Percentiles rank a stretch among this genome's conserved stretches.
These are phyloP conservation scores for Pseudogymnoascus sp. DNA, from an alignment of 2,329 filamentous ascomycete genomes.

Conservation along the genomic window DNA sequence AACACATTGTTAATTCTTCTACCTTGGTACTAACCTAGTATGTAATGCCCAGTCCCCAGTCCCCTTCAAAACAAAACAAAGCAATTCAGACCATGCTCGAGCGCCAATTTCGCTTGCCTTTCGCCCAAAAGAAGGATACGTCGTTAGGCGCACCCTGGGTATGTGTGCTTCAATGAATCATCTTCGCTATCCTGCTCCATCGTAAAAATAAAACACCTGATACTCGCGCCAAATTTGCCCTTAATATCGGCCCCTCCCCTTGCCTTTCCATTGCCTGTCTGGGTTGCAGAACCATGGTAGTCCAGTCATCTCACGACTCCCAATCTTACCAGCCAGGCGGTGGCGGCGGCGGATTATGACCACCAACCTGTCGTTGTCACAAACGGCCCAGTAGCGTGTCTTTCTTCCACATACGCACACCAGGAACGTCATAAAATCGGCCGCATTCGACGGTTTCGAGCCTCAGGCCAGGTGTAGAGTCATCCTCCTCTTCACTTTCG, in stretches of 20 bases:
- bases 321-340: not conserved
- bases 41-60: not conserved
- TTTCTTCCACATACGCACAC: slow-evolving; percentile 50
- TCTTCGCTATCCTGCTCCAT: not conserved
- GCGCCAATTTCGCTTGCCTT: slow-evolving; percentile 5
- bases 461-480: slow-evolving; percentile 23
- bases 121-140: slow-evolving; percentile 3
- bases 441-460: slow-evolving; percentile 33
- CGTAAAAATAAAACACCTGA: not conserved
- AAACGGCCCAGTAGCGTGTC: slow-evolving; percentile 40
- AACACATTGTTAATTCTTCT: not conserved
- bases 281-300: not conserved
- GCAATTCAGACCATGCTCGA: not conserved
- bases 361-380: slow-evolving; percentile 21
- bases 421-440: slow-evolving; percentile 37
- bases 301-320: not conserved
- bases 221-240: not conserved
- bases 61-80: not conserved
- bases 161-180: not conserved
- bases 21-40: not conserved
- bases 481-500: slow-evolving; percentile 27
- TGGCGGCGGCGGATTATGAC: not conserved
- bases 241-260: not conserved
- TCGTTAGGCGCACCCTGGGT: not conserved
- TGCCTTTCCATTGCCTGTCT: not conserved